Percentiles rank a stretch among this genome's conserved stretches.
Conservation (phyloP, 768 basidiomycete species). For the Tulasnella sp. region DNA sequence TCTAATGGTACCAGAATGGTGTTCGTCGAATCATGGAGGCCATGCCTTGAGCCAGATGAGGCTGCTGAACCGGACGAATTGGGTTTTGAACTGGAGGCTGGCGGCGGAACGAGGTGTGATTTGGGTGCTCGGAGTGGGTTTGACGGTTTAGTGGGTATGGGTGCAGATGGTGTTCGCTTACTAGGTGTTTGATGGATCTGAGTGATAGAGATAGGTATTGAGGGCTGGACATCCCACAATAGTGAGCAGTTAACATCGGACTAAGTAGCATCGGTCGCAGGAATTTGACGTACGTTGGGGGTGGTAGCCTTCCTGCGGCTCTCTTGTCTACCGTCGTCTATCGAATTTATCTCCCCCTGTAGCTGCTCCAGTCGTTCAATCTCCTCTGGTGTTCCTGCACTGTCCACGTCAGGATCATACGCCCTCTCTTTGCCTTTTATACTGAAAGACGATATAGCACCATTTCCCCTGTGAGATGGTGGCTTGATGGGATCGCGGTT, state of each 20-base stretch:
- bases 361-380: no score
- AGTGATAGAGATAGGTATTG: not conserved
- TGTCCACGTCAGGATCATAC: no score
- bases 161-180: not conserved
- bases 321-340: no score
- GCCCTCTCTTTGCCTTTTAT: no score
- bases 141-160: not conserved
- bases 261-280: not conserved
- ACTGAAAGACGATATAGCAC: no score
- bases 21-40: not conserved
- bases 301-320: no score
- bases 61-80: not conserved
- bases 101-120: not conserved
- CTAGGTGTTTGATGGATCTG: not conserved
- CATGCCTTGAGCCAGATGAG: not conserved
- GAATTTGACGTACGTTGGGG: no score
- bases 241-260: no score
- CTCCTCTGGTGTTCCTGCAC: no score
- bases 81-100: not conserved
- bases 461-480: not conserved
- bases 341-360: no score
- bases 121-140: not conserved
- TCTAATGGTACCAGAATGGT: slow-evolving; percentile 2
- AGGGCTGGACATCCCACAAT: no score
- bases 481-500: not conserved